Percentiles rank a stretch among this genome's conserved stretches.
phyloP scores from a whole-genome alignment of 2,329 filamentous ascomycete species.

The Sarocladium kiliense region DNA sequence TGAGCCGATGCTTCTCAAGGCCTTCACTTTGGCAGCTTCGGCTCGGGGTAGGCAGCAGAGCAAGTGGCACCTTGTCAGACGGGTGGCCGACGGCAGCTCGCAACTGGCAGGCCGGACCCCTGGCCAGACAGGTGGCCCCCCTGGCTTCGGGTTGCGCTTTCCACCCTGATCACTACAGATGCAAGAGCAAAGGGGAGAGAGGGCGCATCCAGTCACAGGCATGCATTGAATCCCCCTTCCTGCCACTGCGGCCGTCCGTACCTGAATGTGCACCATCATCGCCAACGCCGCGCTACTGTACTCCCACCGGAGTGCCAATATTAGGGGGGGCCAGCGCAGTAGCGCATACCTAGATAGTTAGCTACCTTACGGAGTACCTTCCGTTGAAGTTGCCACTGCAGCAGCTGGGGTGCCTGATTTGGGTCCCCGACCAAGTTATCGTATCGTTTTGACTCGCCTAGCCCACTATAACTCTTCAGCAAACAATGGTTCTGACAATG shows the following conservation, averaged over 20 bases:
- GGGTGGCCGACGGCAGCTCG: background rate
- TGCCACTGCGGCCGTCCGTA: too few relatives aligned
- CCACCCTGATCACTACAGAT: background rate
- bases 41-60: too few relatives aligned
- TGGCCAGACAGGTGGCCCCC: background rate
- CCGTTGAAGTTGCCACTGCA: background rate
- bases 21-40: too few relatives aligned
- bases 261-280: too few relatives aligned
- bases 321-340: too few relatives aligned
- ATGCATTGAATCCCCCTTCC: too few relatives aligned
- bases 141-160: background rate
- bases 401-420: background rate
- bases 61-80: too few relatives aligned
- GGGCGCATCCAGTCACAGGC: background rate
- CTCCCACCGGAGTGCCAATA: too few relatives aligned
- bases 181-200: background rate
- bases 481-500: conserved; percentile 3
- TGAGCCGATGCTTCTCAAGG: too few relatives aligned
- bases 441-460: background rate
- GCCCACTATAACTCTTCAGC: background rate
- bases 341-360: too few relatives aligned
- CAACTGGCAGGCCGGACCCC: background rate
- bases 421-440: background rate
- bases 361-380: too few relatives aligned
- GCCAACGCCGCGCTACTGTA: too few relatives aligned